Evolutionary conservation across 192 early-diverging fungal genomes (phyloP).

Genomic region (Coemansia sp.): DNA sequence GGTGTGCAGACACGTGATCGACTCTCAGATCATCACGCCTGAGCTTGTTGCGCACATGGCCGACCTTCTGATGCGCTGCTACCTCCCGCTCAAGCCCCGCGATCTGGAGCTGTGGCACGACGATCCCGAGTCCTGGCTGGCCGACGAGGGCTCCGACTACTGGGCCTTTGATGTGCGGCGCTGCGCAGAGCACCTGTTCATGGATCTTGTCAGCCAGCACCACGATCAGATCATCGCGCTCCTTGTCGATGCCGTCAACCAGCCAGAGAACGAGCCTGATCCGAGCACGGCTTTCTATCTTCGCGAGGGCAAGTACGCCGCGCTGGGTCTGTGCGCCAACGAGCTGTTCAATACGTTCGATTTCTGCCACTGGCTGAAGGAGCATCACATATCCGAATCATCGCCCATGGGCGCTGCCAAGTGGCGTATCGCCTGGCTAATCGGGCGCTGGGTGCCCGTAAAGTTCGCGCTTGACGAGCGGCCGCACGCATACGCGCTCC

Average conservation of each 20-base stretch:
- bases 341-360: slow-evolving; percentile 79
- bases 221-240: slow-evolving; percentile 18
- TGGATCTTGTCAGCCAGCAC: slow-evolving; percentile 68
- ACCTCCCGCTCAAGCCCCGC: slow-evolving; percentile 64
- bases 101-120: slow-evolving; percentile 82
- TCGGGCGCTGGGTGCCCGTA: slow-evolving; percentile 83
- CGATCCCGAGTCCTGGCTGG: slow-evolving; percentile 80
- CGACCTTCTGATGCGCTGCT: slow-evolving; percentile 73
- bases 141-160: slow-evolving; percentile 78
- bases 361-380: slow-evolving; percentile 74
- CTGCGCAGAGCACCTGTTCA: slow-evolving; percentile 81
- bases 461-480: slow-evolving; percentile 65
- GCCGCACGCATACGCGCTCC: slow-evolving; percentile 65
- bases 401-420: slow-evolving; percentile 55
- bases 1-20: slow-evolving; percentile 59
- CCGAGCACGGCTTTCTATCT: slow-evolving; percentile 3
- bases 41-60: slow-evolving; percentile 64
- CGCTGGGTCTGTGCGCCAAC: slow-evolving; percentile 76
- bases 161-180: slow-evolving; percentile 78
- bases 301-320: slow-evolving; percentile 62
- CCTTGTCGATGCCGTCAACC: slow-evolving; percentile 23
- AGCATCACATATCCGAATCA: slow-evolving; percentile 33
- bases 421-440: slow-evolving; percentile 76
- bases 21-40: slow-evolving; percentile 65
- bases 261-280: not conserved